Conservation (phyloP, 192 early-diverging fungal species). For the Backusella sp. region DNA sequence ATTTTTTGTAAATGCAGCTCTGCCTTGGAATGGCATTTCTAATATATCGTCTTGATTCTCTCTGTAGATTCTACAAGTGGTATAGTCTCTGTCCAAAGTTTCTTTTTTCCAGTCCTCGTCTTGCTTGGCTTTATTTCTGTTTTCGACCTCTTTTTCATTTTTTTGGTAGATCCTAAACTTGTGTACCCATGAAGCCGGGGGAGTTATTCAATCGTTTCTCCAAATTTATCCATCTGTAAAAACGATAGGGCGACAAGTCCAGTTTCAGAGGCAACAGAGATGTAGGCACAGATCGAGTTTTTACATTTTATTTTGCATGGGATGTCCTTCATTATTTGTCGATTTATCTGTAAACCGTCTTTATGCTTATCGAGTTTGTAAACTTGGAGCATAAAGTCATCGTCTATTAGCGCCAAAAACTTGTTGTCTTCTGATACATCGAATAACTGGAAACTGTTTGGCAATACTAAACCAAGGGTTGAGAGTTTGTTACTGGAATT, state of each 20-base stretch:
- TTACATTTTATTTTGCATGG: too few species aligned
- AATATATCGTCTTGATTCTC: neutral
- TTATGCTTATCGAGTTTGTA: neutral
- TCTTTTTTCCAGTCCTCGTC: neutral
- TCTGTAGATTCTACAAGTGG: neutral
- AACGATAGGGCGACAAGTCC: neutral
- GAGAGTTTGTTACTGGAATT: neutral
- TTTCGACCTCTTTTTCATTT: neutral
- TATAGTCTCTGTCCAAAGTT: neutral
- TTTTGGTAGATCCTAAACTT: neutral
- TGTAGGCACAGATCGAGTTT: too few species aligned
- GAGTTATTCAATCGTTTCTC: neutral
- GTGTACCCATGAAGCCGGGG: neutral
- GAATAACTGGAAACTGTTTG: neutral
- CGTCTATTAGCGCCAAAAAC: neutral
- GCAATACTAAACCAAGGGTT: neutral
- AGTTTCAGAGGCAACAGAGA: too few species aligned
- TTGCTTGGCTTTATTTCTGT: too few species aligned
- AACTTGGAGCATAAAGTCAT: neutral
- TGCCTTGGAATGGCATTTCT: neutral
- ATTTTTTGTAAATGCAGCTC: neutral
- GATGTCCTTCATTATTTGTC: too few species aligned
- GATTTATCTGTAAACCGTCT: too few species aligned
- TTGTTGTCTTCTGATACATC: neutral
- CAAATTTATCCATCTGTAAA: neutral